phyloP scores from a whole-genome alignment of 169 alveolate genomes.

The Condylostoma magnum region DNA sequence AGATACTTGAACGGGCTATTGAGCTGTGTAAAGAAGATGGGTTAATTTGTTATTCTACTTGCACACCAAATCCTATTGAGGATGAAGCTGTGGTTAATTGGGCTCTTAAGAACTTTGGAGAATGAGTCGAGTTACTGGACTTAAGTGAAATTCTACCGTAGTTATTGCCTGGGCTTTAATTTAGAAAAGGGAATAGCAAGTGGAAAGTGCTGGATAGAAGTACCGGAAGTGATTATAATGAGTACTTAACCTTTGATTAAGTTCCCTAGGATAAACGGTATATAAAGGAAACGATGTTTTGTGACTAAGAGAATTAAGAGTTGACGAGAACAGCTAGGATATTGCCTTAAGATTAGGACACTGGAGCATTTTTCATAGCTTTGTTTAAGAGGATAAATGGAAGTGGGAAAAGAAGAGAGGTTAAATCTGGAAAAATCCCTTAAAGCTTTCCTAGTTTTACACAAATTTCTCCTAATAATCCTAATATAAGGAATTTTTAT shows the following conservation, averaged over 20 bases:
- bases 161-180: conserved; percentile 52
- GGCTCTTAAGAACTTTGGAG: conserved; percentile 66
- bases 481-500: too few relatives aligned
- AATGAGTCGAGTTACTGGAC: conserved; percentile 76
- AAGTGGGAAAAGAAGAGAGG: too few relatives aligned
- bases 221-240: conserved; percentile 39
- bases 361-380: conserved; percentile 95
- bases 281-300: conserved; percentile 53
- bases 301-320: conserved; percentile 67
- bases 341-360: conserved; percentile 93
- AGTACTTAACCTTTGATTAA: conserved; percentile 50
- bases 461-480: too few relatives aligned
- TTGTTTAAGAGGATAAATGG: conserved; percentile 66
- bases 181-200: conserved; percentile 58
- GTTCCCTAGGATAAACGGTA: conserved; percentile 56
- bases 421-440: too few relatives aligned
- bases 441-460: too few relatives aligned
- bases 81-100: conserved; percentile 93
- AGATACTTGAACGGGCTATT: conserved; percentile 90
- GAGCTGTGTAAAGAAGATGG: conserved; percentile 88
- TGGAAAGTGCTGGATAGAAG: conserved; percentile 69
- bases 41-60: conserved; percentile 92
- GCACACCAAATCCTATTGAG: conserved; percentile 96
- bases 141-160: conserved; percentile 63
- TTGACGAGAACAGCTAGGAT: conserved; percentile 86